These are phyloP conservation scores for Stagonosporopsis vannaccii DNA, from an alignment of 2,329 filamentous ascomycete species.

Conservation along the genomic window DNA sequence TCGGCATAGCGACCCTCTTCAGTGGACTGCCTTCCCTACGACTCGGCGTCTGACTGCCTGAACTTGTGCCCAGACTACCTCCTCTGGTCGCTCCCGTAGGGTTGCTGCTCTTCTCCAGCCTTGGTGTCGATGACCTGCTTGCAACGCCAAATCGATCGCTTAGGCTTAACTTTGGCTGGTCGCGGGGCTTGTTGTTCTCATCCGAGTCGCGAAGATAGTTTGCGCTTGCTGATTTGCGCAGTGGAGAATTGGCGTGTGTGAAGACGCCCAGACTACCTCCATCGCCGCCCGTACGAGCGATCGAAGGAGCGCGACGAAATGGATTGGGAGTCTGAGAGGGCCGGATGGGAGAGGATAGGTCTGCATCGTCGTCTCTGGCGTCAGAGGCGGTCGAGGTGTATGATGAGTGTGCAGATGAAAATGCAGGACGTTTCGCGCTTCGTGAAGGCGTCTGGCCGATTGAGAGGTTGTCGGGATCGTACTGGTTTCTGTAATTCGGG, in stretches of 20 bases:
- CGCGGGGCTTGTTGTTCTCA: conserved; percentile 2
- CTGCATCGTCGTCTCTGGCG: conserved; percentile 43
- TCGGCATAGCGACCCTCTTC: conserved; percentile 54
- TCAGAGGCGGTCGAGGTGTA: conserved; percentile 48
- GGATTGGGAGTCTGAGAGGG: conserved; percentile 54
- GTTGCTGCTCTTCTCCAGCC: conserved; percentile 19
- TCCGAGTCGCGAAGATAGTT: conserved; percentile 54
- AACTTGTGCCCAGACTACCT: conserved; percentile 19
- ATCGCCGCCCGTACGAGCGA: conserved; percentile 61
- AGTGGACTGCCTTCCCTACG: conserved; percentile 52
- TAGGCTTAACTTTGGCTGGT: conserved; percentile 9
- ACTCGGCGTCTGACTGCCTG: conserved; percentile 29
- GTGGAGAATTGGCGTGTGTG: conserved; percentile 79
- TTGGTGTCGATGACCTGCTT: conserved; percentile 10
- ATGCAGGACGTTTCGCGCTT: conserved; percentile 28
- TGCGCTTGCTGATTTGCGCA: conserved; percentile 77
- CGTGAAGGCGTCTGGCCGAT: conserved; percentile 23
- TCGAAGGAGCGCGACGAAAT: conserved; percentile 60
- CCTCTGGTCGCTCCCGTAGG: conserved; percentile 26
- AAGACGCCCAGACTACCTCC: conserved; percentile 84
- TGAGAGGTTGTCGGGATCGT: conserved; percentile 68
- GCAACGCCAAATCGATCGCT: conserved; percentile 17
- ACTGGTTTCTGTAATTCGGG: conserved; percentile 75
- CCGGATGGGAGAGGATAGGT: conserved; percentile 57
- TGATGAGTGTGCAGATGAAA: conserved; percentile 43